Evolutionary conservation across 1,139 yeast species (phyloP), one percentile per base, ranked within the genome.

Genomic region (Fermentozyma sake): DNA sequence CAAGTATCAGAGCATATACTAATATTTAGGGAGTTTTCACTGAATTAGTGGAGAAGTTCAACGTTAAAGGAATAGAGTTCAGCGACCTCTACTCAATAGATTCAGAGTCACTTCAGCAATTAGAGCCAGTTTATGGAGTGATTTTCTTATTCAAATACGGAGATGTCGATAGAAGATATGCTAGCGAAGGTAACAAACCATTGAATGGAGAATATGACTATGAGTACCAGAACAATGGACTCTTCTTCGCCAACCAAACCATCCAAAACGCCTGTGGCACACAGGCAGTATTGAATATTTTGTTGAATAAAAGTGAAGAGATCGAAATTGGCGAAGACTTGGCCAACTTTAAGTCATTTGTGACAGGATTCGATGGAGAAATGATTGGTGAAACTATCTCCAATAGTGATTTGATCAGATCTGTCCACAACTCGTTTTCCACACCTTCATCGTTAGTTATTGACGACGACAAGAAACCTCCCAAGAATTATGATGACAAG

Each of bases 261-360:
- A 76, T 79, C 28, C 79, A 76, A 41, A 77, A 79, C 45, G 85
- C 87, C 2, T 79, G 87, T 52, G 87, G 82, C n/a, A 79, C 87
- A 1, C 84, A 76, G 44, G 87, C 87, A 0, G 79, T 79, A n/a
- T 55, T 79, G 32, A 76, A 79, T 33, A 53, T 77, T 8, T 52
- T 79, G 29, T 46, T 79, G 35, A 64, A 67, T 32, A 48, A 49
- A 20, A n/a, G n/a, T n/a, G 61, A 58, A 12, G 53, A 48, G 3
- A 37, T 75, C 11, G 61, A 64, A 2, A 35, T 79, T 6, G 86
- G 87, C 1, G 52, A 56, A 0, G 76, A 70, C 24, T 52, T 79
- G 30, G 19, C 41, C 4, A 64, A 69, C 28, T 74, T 79, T 50
- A 64, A 61, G 34, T 54, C 56, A 28, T 79, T 79, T 48, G 73